These are phyloP conservation scores for Solanum rostratum DNA, from an alignment of 257 asterid species.

Conservation along the genomic window DNA sequence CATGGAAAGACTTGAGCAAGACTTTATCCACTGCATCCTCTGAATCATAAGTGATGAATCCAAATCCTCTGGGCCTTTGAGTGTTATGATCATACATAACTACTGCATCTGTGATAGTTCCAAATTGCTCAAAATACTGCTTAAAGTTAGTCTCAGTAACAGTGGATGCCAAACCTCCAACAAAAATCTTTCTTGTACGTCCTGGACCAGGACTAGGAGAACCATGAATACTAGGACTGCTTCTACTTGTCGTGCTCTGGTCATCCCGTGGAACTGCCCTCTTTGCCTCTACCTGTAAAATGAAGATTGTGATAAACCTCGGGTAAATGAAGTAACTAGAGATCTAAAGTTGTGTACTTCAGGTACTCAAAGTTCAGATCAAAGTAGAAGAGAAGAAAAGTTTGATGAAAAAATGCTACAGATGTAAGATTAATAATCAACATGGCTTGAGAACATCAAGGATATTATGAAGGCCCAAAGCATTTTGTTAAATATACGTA, in stretches of 20 bases:
- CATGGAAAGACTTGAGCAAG: not conserved
- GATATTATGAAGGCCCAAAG: not conserved
- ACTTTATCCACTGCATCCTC: slow-evolving; percentile 3
- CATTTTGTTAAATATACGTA: not conserved
- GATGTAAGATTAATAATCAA: not conserved
- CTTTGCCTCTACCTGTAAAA: slow-evolving; percentile 16
- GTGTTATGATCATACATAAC: slow-evolving; percentile 17
- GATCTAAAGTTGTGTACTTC: not conserved
- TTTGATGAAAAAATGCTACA: not conserved
- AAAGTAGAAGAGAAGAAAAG: not conserved
- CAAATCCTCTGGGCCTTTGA: slow-evolving; percentile 25
- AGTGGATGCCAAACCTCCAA: slow-evolving; percentile 15
- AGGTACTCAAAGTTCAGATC: not conserved
- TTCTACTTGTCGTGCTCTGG: slow-evolving; percentile 8
- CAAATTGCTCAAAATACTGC: not conserved
- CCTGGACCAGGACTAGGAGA: slow-evolving; percentile 10
- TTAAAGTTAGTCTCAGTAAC: slow-evolving; percentile 8
- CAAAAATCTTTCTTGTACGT: slow-evolving; percentile 11
- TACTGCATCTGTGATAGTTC: slow-evolving; percentile 11
- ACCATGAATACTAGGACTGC: slow-evolving; percentile 7
- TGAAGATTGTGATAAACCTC: not conserved
- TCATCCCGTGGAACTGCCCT: slow-evolving; percentile 20
- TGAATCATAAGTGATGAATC: slow-evolving; percentile 2
- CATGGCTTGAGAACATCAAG: not conserved
- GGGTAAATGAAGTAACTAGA: not conserved